phyloP scores from a whole-genome alignment of 768 basidiomycete genomes.

The Psilocybe cyanescens region DNA sequence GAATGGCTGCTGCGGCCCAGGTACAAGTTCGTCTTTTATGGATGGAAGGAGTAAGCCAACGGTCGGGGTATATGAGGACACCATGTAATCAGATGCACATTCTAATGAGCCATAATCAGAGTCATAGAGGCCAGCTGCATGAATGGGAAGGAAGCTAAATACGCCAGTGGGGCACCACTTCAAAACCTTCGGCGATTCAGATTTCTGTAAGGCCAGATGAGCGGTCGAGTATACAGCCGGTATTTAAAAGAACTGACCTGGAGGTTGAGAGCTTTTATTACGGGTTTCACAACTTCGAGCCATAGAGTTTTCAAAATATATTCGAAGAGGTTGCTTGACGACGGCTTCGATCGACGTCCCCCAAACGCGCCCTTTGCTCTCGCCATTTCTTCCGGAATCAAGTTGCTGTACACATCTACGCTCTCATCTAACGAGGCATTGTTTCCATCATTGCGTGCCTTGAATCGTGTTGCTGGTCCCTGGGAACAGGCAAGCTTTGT shows the following conservation, averaged over 20 bases:
- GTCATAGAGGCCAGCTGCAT: conserved; percentile 38
- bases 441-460: too few relatives aligned
- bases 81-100: conserved; percentile 20
- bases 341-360: not conserved
- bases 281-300: conserved; percentile 5
- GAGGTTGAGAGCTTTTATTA: conserved; percentile 2
- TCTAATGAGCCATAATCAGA: conserved; percentile 1
- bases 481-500: not conserved
- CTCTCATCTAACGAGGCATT: not conserved
- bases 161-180: conserved; percentile 30
- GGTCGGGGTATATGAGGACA: conserved; percentile 28
- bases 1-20: conserved; percentile 15
- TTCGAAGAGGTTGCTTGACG: not conserved
- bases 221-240: too few relatives aligned
- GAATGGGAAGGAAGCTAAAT: conserved; percentile 41
- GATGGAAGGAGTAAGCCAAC: conserved; percentile 8
- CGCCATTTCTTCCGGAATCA: not conserved
- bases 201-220: not conserved
- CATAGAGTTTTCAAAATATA: conserved; percentile 1
- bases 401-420: too few relatives aligned
- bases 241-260: not conserved
- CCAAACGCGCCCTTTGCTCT: not conserved
- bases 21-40: not conserved
- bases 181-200: not conserved
- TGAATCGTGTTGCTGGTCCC: not conserved